These are phyloP conservation scores for Blumeriella jaapii DNA, from an alignment of 2,329 filamentous ascomycete species.

Conservation along the genomic window DNA sequence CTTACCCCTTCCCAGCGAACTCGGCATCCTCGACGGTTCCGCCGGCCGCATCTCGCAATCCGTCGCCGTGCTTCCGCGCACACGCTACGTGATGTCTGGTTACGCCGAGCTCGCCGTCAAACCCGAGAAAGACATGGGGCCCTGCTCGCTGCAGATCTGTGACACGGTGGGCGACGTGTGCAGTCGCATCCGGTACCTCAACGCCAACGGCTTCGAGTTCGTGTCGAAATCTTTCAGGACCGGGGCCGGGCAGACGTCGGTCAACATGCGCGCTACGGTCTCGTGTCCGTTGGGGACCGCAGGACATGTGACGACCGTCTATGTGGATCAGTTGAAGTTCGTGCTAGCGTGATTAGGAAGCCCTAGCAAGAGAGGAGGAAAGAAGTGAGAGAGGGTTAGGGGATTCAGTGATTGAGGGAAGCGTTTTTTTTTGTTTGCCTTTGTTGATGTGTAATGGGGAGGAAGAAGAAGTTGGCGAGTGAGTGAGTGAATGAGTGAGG, in stretches of 20 bases:
- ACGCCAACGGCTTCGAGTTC: neutral
- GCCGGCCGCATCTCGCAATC: neutral
- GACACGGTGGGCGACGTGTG: constrained; percentile 1
- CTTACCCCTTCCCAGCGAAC: neutral
- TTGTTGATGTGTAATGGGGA: too few relatives aligned
- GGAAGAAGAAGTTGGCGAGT: too few relatives aligned
- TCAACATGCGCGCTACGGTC: neutral
- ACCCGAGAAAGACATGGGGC: neutral
- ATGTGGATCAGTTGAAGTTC: constrained; percentile 1
- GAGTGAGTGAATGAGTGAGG: too few relatives aligned
- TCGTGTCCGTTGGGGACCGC: neutral
- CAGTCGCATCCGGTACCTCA: neutral
- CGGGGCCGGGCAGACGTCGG: neutral
- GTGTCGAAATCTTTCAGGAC: constrained; percentile 2
- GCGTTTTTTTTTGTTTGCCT: too few relatives aligned
- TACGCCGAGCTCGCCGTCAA: neutral
- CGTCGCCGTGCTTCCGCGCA: neutral
- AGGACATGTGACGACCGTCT: constrained; percentile 2
- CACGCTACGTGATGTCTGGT: constrained; percentile 2
- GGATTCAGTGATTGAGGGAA: too few relatives aligned
- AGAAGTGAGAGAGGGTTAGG: too few relatives aligned
- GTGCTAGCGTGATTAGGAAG: neutral
- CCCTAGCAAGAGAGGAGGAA: too few relatives aligned
- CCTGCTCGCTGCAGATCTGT: constrained; percentile 1
- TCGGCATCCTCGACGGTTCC: neutral